Base-by-base conservation (phyloP, 2,329 filamentous ascomycete genomes). In the Fusarium buharicum region DNA sequence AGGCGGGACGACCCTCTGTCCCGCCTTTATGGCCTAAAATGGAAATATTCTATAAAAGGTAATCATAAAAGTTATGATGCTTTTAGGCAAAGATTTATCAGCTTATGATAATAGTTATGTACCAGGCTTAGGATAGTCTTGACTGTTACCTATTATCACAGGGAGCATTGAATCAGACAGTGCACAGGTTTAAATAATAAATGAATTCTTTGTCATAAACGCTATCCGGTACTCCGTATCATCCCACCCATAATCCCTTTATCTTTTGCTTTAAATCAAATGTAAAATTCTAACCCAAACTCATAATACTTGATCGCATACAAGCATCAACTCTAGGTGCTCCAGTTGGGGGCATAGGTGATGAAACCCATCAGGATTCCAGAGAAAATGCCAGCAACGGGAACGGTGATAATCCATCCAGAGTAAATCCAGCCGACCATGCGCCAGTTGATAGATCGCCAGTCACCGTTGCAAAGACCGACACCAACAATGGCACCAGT, bases 341-440 rank as follows among this genome's bases (percentile, higher is more conserved):
- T 62, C 78, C 78, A 84, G 55, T 78, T 80, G 40, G 87, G 87
- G 41, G 86, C 82, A 63, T 88, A 86, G 59, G 88, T 80, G 55
- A 88, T 79, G 50, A 89, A 81, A 3, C 81, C 86, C 84, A 87
- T 88, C 40, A 88, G 73, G 46, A 81, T 79, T 9, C 86, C 87
- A 5, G 82, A 83, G 36, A 89, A 78, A 27, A 85, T 76, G 37
- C 83, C 86, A 9, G 86, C 78, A 20, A 77, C 68, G 4, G 86
- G 86, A 13, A 88, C 80, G 2, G 86, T 88, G 59, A 86, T 80
- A 70, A 88, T 77, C 86, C 85, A 88, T 44, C 83, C 83, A 18
- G 79, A 71, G 66, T 86, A 85, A 65, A 87, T 84, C 78, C 84
- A 85, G 6, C 76, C 80, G 6, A 87, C 82, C 79, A 86, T 85